Conservation (phyloP, 768 basidiomycete genomes). For the Trametes punicea region DNA sequence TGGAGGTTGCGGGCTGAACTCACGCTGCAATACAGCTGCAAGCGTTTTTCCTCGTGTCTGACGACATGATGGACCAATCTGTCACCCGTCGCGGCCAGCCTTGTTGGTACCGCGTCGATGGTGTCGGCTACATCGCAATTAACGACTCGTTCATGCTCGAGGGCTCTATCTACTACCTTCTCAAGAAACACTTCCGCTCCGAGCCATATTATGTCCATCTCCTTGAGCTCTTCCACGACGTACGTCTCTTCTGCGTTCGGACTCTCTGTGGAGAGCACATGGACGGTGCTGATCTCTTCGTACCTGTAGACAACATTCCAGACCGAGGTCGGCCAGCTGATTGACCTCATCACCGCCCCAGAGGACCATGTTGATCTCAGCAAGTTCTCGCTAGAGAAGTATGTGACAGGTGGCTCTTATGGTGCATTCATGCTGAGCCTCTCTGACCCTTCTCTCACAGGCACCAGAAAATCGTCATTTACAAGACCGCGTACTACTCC, state of each 20-base stretch:
- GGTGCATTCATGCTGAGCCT: neutral
- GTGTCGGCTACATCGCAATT: slow-evolving; percentile 82
- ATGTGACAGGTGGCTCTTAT: slow-evolving; percentile 19
- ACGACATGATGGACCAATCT: slow-evolving; percentile 96
- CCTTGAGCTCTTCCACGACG: slow-evolving; percentile 89
- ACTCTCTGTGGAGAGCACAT: neutral
- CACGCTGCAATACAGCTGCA: slow-evolving; percentile 65
- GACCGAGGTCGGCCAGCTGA: slow-evolving; percentile 94
- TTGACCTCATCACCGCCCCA: slow-evolving; percentile 93
- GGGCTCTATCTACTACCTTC: slow-evolving; percentile 84
- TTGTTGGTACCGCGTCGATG: slow-evolving; percentile 82
- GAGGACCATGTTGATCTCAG: slow-evolving; percentile 83
- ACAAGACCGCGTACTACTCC: slow-evolving; percentile 97
- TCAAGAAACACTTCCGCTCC: slow-evolving; percentile 81
- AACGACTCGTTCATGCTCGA: slow-evolving; percentile 98
- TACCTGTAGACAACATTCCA: slow-evolving; percentile 59
- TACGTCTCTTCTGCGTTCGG: slow-evolving; percentile 28
- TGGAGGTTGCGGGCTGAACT: neutral
- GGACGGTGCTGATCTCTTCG: neutral
- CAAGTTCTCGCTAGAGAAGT: slow-evolving; percentile 88
- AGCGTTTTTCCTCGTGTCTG: slow-evolving; percentile 94
- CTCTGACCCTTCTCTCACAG: slow-evolving; percentile 42
- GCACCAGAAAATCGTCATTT: slow-evolving; percentile 89
- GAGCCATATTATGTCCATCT: slow-evolving; percentile 86
- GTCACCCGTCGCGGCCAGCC: slow-evolving; percentile 93